Evolutionary conservation across 2,329 filamentous ascomycete genomes (phyloP).

Genomic region (Byssothecium circinans): DNA sequence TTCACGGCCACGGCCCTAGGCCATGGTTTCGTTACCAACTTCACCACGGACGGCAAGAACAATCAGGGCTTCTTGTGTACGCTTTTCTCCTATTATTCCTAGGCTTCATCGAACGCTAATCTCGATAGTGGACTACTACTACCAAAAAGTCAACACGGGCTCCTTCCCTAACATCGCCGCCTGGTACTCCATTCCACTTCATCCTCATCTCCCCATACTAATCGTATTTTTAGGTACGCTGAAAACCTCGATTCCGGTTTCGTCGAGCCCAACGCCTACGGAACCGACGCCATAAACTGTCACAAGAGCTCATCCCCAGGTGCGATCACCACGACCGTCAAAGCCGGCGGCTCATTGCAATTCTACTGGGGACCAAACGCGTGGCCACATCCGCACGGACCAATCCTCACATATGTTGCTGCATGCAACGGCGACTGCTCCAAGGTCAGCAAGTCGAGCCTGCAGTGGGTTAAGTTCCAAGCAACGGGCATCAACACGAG

Average conservation of each 20-base stretch:
- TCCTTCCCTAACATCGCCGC: conserved; percentile 6
- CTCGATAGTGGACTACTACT: conserved; percentile 9
- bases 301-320: conserved; percentile 29
- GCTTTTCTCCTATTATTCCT: not conserved
- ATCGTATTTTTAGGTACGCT: conserved; percentile 9
- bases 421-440: conserved; percentile 21
- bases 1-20: conserved; percentile 41
- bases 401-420: conserved; percentile 30
- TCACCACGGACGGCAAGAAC: conserved; percentile 48
- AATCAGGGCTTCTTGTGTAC: conserved; percentile 45
- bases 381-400: conserved; percentile 16
- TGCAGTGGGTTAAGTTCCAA: conserved; percentile 29
- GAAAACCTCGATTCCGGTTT: conserved; percentile 33
- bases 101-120: not conserved
- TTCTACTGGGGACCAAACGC: conserved; percentile 2
- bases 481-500: conserved; percentile 7
- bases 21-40: conserved; percentile 45
- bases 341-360: conserved; percentile 1
- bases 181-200: not conserved
- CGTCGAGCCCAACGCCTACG: conserved; percentile 21
- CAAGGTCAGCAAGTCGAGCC: conserved; percentile 17
- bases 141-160: conserved; percentile 5
- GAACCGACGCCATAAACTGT: conserved; percentile 29
- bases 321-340: conserved; percentile 3
- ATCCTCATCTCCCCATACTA: not conserved